Evolutionary conservation across 169 alveolate genomes (phyloP).

Genomic region (Babesia bigemina): DNA sequence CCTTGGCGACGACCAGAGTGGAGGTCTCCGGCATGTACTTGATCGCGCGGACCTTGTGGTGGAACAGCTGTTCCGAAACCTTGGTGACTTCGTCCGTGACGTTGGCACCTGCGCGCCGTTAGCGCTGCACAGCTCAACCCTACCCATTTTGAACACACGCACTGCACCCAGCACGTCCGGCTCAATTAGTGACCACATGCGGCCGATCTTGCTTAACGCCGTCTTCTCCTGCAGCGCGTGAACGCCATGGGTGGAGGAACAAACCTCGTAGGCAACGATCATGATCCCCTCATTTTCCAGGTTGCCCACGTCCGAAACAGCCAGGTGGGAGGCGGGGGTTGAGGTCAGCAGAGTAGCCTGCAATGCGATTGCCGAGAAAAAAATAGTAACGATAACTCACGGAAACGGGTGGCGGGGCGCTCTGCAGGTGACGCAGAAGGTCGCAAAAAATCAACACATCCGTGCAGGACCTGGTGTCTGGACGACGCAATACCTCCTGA

Average conservation of each 20-base stretch:
- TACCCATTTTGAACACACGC: slow-evolving; percentile 68
- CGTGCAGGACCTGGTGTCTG: slow-evolving; percentile 49
- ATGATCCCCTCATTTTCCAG: slow-evolving; percentile 23
- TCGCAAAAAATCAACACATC: slow-evolving; percentile 56
- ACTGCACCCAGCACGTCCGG: slow-evolving; percentile 76
- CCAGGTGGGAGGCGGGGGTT: slow-evolving; percentile 20
- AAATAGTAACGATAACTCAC: neutral
- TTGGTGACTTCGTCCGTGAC: slow-evolving; percentile 21
- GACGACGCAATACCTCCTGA: slow-evolving; percentile 62
- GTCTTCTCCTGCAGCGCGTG: slow-evolving; percentile 69
- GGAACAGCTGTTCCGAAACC: slow-evolving; percentile 23
- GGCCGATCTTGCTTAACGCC: slow-evolving; percentile 73
- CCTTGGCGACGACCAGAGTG: slow-evolving; percentile 57
- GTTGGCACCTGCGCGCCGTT: slow-evolving; percentile 5
- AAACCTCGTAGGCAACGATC: slow-evolving; percentile 61
- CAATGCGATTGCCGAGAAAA: neutral
- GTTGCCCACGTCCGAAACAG: slow-evolving; percentile 55
- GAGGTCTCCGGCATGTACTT: slow-evolving; percentile 16
- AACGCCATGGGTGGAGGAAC: neutral
- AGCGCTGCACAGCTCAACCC: neutral
- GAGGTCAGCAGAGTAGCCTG: slow-evolving; percentile 37
- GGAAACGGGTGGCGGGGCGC: slow-evolving; percentile 40
- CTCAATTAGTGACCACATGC: slow-evolving; percentile 79
- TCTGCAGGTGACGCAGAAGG: slow-evolving; percentile 40
- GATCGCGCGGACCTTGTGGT: slow-evolving; percentile 46